Conservation (phyloP, 2,329 filamentous ascomycete species). For the Pseudogymnoascus sp. region DNA sequence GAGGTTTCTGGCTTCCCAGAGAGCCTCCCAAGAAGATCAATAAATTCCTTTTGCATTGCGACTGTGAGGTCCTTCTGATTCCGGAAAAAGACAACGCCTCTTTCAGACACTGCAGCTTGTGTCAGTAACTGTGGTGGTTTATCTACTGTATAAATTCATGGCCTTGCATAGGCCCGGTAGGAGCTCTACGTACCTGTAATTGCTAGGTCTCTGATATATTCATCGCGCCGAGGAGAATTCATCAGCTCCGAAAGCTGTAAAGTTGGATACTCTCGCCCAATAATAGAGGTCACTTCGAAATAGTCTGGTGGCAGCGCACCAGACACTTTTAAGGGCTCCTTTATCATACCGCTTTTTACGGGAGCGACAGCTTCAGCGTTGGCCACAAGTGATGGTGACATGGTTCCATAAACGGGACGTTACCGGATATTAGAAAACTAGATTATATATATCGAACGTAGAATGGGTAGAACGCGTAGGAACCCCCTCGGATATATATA, state of each 20-base stretch:
- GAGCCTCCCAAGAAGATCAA: not conserved
- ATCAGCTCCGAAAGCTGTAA: slow-evolving; percentile 9
- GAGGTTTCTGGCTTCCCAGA: not conserved
- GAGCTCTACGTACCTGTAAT: not conserved
- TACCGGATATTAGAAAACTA: not conserved
- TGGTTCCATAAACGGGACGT: not conserved
- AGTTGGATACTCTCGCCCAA: slow-evolving; percentile 8
- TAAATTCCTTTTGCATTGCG: not conserved
- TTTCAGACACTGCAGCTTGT: not conserved
- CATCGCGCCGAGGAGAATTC: slow-evolving; percentile 8
- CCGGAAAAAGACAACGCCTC: slow-evolving; percentile 51
- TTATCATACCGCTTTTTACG: not conserved
- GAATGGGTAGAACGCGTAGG: not conserved
- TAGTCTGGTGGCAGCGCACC: not conserved
- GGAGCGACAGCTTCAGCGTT: not conserved
- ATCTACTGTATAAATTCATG: not conserved
- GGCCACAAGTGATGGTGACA: not conserved
- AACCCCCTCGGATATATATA: not conserved
- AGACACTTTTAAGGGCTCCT: slow-evolving; percentile 3
- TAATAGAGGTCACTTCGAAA: slow-evolving; percentile 7
- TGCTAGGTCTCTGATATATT: slow-evolving; percentile 9
- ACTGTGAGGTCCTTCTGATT: slow-evolving; percentile 47
- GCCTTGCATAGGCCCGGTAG: not conserved
- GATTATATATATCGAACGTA: not conserved
- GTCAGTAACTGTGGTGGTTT: not conserved